Evolutionary conservation across 345 rosid species (phyloP).

Genomic region (Isatis tinctoria): DNA sequence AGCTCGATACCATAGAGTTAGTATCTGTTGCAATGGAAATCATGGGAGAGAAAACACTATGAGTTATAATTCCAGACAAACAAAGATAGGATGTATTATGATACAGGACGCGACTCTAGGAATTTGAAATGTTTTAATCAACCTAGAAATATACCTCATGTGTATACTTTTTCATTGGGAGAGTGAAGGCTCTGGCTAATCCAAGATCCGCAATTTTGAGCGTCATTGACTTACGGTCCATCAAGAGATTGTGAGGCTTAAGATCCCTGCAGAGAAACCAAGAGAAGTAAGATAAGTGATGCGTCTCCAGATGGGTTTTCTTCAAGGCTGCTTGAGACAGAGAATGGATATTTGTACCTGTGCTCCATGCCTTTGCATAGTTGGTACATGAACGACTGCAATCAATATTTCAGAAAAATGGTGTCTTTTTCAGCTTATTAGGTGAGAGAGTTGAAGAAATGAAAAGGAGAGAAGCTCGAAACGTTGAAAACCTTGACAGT

Average conservation of each 20-base stretch:
- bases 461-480: not conserved
- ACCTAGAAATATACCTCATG: slow-evolving; percentile 28
- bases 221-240: slow-evolving; percentile 67
- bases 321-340: no score
- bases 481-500: slow-evolving; percentile 50
- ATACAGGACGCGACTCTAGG: not conserved
- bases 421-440: no score
- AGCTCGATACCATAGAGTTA: slow-evolving; percentile 94
- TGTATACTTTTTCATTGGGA: slow-evolving; percentile 77
- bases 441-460: no score
- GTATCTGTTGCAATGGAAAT: slow-evolving; percentile 42
- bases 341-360: no score
- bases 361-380: slow-evolving; percentile 97
- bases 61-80: not conserved
- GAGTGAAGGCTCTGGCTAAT: slow-evolving; percentile 80
- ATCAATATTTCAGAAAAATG: no score
- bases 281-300: not conserved
- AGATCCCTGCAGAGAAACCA: slow-evolving; percentile 57
- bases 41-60: not conserved
- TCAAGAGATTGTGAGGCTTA: slow-evolving; percentile 90
- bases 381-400: slow-evolving; percentile 93
- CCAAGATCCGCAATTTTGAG: slow-evolving; percentile 98
- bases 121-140: not conserved
- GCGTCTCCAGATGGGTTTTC: not conserved
- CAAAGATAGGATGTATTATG: no score